A percentile compares a stretch with the other conserved stretches of the same genome.
Conservation (phyloP, 805 yeast genomes). For the Saturnispora galanensis region DNA sequence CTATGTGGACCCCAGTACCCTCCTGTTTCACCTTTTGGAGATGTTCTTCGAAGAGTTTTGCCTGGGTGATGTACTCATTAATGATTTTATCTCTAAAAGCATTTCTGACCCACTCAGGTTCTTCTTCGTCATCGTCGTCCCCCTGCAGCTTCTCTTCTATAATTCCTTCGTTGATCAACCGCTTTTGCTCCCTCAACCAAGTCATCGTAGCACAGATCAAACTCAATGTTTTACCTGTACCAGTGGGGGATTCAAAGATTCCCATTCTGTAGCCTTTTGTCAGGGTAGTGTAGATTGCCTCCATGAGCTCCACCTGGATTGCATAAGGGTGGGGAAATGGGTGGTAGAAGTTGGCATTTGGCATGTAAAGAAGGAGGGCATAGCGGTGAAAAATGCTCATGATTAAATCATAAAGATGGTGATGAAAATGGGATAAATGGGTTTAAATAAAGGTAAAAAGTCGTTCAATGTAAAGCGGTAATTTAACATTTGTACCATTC, state of each 20-base stretch:
- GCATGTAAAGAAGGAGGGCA: not conserved
- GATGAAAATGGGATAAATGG: not conserved
- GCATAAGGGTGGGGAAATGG: constrained; percentile 68
- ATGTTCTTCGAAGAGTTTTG: constrained; percentile 33
- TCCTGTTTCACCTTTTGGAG: constrained; percentile 28
- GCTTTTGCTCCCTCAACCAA: constrained; percentile 43
- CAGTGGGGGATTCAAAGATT: constrained; percentile 87
- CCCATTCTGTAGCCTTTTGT: constrained; percentile 52
- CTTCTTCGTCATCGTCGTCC: constrained; percentile 29
- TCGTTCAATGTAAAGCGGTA: not conserved
- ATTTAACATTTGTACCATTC: no score
- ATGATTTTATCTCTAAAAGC: constrained; percentile 27
- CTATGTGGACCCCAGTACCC: constrained; percentile 16
- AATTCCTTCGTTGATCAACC: constrained; percentile 8
- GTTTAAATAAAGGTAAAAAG: not conserved
- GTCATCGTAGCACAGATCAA: constrained; percentile 76
- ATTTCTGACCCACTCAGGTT: constrained; percentile 32
- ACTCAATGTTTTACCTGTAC: constrained; percentile 87
- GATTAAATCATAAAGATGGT: not conserved
- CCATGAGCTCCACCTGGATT: constrained; percentile 73
- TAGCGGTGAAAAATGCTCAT: not conserved
- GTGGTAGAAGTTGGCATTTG: constrained; percentile 40
- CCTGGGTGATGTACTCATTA: constrained; percentile 20
- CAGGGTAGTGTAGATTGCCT: constrained; percentile 56
- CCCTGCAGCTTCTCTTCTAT: constrained; percentile 6